Evolutionary conservation across 2,329 filamentous ascomycete genomes (phyloP).

Genomic region (Diaporthe sp.): DNA sequence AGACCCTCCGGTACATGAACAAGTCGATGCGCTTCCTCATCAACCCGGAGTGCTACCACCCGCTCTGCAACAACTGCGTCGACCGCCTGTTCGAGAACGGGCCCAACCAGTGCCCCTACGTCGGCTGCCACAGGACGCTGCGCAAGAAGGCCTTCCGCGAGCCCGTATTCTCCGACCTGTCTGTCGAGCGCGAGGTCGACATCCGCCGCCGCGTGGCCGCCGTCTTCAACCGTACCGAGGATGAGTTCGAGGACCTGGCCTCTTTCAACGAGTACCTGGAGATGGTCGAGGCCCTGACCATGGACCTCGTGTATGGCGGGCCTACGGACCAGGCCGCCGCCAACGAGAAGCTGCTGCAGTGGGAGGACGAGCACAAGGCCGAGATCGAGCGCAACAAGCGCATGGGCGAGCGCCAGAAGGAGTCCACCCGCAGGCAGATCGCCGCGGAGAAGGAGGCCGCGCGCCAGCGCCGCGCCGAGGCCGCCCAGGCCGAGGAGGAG

Average conservation of each 20-base stretch:
- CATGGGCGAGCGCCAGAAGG: constrained; percentile 66
- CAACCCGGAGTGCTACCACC: constrained; percentile 99
- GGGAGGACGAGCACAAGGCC: constrained; percentile 80
- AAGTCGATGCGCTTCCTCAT: constrained; percentile 94
- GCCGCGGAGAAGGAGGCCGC: constrained; percentile 77
- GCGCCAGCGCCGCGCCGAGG: constrained; percentile 72
- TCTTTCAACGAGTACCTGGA: constrained; percentile 97
- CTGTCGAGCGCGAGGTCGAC: constrained; percentile 93
- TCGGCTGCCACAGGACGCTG: constrained; percentile 88
- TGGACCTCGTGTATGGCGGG: constrained; percentile 83
- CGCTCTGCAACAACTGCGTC: constrained; percentile 97
- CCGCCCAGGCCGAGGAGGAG: constrained; percentile 77
- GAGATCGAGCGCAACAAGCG: constrained; percentile 75
- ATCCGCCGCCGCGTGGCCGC: constrained; percentile 83
- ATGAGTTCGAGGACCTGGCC: constrained; percentile 88
- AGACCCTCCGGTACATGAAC: constrained; percentile 96
- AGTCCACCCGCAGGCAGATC: constrained; percentile 67
- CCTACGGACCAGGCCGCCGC: constrained; percentile 67
- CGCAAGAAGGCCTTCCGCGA: constrained; percentile 86
- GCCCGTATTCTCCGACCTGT: constrained; percentile 91
- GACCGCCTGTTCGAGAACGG: constrained; percentile 94
- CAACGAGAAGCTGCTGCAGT: constrained; percentile 71
- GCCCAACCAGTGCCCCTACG: constrained; percentile 92
- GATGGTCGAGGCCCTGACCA: constrained; percentile 89
- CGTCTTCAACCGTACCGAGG: constrained; percentile 89